Base-by-base conservation (phyloP, 805 yeast species). In the Nakazawaea populi region DNA sequence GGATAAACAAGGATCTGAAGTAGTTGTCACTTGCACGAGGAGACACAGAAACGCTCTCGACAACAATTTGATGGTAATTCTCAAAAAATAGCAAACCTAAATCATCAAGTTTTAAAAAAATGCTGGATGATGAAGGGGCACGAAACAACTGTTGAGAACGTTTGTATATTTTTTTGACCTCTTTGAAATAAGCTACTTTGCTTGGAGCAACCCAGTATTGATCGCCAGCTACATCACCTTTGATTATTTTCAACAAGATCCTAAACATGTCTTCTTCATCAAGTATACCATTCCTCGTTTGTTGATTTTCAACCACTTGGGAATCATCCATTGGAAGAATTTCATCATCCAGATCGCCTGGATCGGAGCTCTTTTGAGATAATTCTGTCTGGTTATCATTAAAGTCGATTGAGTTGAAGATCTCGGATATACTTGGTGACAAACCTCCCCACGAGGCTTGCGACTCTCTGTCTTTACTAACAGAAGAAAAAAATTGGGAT, bases 1-100 rank as follows among this genome's bases (percentile, higher is more conserved):
- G 76, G 8, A 83, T 58, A 54, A 80, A 77, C 39, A 76, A 74
- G 34, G 75, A 74, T 11, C 71, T 59, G 56, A 77, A 83, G 58
- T 75, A 77, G 60, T 82, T 82, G n/a, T 48, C 47, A n/a, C 10
- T 24, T 5, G 31, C 39, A 5, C 38, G 37, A 24, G 48, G 52
- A 8, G 52, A 28, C 5, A 49, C 37, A 27, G 52, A 49, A 14
- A 48, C 24, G 31, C 28, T 8, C 6, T 32, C 35, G 4, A 32
- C 42, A 11, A 40, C 35, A 28, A 49, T 31, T n/a, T 14, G 14
- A 8, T 35, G 31, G 30, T 40, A 49, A 29, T 40, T 34, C 11
- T 44, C 52, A 29, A 39, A 49, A 30, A 44, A 49, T 5, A 49
- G 24, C 29, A 45, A 8, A 8, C 52, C 52, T 4, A 41, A 18